Conservation (phyloP, 2,329 filamentous ascomycete species). For the Gaeumannomyces sp. region DNA sequence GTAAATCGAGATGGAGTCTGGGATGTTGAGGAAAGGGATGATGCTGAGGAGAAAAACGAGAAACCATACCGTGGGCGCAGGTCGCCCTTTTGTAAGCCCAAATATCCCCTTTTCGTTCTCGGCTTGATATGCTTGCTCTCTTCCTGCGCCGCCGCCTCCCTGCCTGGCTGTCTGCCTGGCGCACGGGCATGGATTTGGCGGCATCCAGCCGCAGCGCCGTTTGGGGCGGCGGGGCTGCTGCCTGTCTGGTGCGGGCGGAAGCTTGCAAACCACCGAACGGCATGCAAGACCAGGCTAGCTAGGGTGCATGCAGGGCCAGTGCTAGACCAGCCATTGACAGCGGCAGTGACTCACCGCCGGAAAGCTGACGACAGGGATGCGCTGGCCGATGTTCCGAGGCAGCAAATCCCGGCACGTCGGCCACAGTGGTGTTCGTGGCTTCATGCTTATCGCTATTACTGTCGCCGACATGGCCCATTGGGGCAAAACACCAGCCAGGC, state of each 20-base stretch:
- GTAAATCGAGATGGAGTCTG: neutral
- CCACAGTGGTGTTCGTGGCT: too few relatives aligned
- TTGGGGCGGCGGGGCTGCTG: neutral
- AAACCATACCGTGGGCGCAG: too few relatives aligned
- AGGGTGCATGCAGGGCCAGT: neutral
- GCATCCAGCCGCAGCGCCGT: neutral
- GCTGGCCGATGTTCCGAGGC: neutral
- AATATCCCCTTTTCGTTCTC: neutral
- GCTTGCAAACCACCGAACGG: neutral
- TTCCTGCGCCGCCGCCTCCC: neutral
- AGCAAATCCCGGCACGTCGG: too few relatives aligned
- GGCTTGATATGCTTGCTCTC: neutral
- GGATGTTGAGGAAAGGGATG: neutral
- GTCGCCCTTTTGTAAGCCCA: neutral
- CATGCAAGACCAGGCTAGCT: neutral
- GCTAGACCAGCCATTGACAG: neutral
- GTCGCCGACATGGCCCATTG: too few relatives aligned
- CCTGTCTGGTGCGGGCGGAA: neutral
- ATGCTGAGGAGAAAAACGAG: neutral
- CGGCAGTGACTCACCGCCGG: neutral
- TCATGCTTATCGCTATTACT: too few relatives aligned
- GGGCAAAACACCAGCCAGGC: too few relatives aligned
- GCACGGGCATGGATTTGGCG: neutral
- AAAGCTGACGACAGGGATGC: neutral
- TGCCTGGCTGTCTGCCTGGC: neutral